phyloP scores from a whole-genome alignment of 768 basidiomycete genomes.

The Cantharellus anzutake region DNA sequence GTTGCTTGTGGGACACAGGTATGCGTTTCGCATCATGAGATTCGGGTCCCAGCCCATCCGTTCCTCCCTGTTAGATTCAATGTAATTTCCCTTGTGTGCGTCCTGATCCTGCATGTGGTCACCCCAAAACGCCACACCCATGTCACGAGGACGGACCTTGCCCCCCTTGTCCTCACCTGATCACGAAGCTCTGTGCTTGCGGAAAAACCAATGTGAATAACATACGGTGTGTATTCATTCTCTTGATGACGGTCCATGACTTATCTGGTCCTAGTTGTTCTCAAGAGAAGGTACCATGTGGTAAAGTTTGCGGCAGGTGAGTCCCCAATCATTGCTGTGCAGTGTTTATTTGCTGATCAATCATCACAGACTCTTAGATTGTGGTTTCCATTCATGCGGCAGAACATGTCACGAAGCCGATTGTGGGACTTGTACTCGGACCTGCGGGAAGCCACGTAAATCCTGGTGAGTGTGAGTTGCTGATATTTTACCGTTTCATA shows the following conservation, averaged over 20 bases:
- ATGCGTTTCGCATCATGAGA: neutral
- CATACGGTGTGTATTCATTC: slow-evolving; percentile 17
- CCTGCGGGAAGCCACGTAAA: slow-evolving; percentile 75
- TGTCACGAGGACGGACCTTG: slow-evolving; percentile 70
- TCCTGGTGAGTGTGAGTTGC: slow-evolving; percentile 37
- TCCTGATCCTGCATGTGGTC: slow-evolving; percentile 60
- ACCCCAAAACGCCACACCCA: slow-evolving; percentile 51
- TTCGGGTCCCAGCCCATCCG: neutral
- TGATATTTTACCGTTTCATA: neutral
- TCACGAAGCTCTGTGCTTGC: slow-evolving; percentile 68
- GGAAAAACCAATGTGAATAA: slow-evolving; percentile 69
- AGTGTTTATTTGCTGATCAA: neutral
- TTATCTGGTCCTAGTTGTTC: slow-evolving; percentile 37
- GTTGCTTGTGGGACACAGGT: slow-evolving; percentile 59
- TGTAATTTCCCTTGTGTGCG: slow-evolving; percentile 69
- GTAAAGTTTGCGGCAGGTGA: slow-evolving; percentile 57
- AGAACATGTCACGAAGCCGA: slow-evolving; percentile 63
- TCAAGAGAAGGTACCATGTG: slow-evolving; percentile 73
- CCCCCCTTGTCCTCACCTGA: slow-evolving; percentile 75
- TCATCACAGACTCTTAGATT: slow-evolving; percentile 35
- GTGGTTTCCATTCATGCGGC: slow-evolving; percentile 83
- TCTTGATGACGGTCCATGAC: neutral
- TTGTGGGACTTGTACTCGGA: slow-evolving; percentile 57
- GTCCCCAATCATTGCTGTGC: slow-evolving; percentile 13
- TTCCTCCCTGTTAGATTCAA: slow-evolving; percentile 23